Base-by-base conservation (phyloP, 139 green algal species). In the Chlorella ohadii region DNA sequence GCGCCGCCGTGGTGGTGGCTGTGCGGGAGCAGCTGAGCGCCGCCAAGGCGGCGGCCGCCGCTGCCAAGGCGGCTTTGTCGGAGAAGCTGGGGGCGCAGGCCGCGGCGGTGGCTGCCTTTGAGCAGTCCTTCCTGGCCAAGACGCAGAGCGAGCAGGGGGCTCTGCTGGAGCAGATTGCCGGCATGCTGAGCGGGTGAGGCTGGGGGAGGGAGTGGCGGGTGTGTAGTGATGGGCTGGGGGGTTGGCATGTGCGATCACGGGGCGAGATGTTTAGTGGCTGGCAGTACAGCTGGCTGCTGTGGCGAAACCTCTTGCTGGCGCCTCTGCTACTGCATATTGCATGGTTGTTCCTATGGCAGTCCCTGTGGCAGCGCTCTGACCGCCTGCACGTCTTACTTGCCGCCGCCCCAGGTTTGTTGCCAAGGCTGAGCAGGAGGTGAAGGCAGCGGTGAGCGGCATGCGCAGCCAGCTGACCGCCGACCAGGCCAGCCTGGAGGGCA, bases 121-220 rank as follows among this genome's bases (percentile, higher is more conserved):
- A 87, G 63, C 36, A 38, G 2, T 41, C 44, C 11, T 88, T 90
- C 79, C 81, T 79, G n/a, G 39, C 61, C 19, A 79, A 79, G 17
- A 85, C 83, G 47, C 41, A 86, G 70, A 33, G 38, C 2, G 87
- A 89, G 63, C 86, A 92, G 74, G 66, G 64, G 12, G 81, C 63
- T 34, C 81, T 96, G 71, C 34, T 82, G 34, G 41, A 74, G 44
- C 84, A 91, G 73, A 84, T 95, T 27, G 51, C 17, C 2, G 67
- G 56, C 34, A 59, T 93, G 79, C 87, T 94, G 63, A 38, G n/a
- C 20, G 70, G 68, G 80, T 84, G n/a, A 59, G 51, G 51, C 51
- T 4, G 51, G 11, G 39, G 78, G 1, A 15, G 63, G 12, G 11
- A 1, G 31, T 1, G 28, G 3, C 23, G 1, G 63, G 36, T 17